Percentiles rank a stretch among this genome's conserved stretches.
Evolutionary conservation across 2,329 filamentous ascomycete species (phyloP).

Genomic region (Niveomyces coronatus): DNA sequence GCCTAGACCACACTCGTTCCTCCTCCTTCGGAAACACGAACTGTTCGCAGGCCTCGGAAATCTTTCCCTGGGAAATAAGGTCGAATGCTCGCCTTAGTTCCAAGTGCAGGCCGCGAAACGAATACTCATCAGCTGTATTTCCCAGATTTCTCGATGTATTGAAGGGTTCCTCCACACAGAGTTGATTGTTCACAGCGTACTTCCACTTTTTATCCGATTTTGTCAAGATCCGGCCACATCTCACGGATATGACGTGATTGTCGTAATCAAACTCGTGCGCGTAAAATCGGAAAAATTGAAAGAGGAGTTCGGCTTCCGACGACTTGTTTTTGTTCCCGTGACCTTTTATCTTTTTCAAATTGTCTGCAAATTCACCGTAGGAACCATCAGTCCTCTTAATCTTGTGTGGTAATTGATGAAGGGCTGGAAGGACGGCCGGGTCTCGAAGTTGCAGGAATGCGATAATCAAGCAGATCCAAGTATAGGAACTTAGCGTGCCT

Average conservation of each 20-base stretch:
- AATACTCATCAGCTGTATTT: slow-evolving; percentile 92
- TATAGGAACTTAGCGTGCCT: slow-evolving; percentile 93
- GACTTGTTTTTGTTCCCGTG: slow-evolving; percentile 76
- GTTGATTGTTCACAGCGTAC: slow-evolving; percentile 63
- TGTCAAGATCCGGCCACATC: slow-evolving; percentile 65
- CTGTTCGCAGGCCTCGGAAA: slow-evolving; percentile 77
- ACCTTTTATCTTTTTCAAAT: slow-evolving; percentile 61
- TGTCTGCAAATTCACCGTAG: slow-evolving; percentile 74
- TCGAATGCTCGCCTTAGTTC: slow-evolving; percentile 87
- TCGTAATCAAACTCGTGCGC: slow-evolving; percentile 90
- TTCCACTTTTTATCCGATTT: slow-evolving; percentile 88
- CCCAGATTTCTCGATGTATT: slow-evolving; percentile 82
- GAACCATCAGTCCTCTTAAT: slow-evolving; percentile 50
- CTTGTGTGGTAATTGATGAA: slow-evolving; percentile 57
- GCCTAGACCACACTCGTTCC: slow-evolving; percentile 48
- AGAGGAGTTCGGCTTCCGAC: slow-evolving; percentile 74
- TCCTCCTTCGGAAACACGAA: slow-evolving; percentile 84
- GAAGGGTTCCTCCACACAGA: slow-evolving; percentile 96
- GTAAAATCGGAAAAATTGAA: slow-evolving; percentile 92
- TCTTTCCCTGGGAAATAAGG: slow-evolving; percentile 63
- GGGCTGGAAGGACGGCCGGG: slow-evolving; percentile 72
- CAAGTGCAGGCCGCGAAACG: slow-evolving; percentile 81
- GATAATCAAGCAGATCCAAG: slow-evolving; percentile 98
- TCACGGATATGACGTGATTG: slow-evolving; percentile 72
- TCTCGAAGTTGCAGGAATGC: slow-evolving; percentile 86